Evolutionary conservation across 129 eudicot species (phyloP), one percentile per base, ranked within the genome.

Genomic region (Chrysanthemum seticuspe): DNA sequence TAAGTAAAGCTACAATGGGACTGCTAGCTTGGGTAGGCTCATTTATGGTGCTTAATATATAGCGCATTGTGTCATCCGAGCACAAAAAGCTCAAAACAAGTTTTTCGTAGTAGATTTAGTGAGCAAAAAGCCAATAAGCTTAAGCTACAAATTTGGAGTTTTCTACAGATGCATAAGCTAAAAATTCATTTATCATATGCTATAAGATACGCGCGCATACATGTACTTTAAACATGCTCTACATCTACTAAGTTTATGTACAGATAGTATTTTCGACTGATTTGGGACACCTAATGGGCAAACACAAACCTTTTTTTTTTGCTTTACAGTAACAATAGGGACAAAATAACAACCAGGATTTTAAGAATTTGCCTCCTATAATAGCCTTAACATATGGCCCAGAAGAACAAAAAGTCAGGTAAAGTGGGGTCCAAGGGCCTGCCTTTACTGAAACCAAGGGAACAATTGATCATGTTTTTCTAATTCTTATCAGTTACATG

Each of bases 371-470:
- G 85, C 65, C 73, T 44, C 74, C 74, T 40, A 9, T 57, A 67
- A 10, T 45, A 36, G 64, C 61, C 66, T 12, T 60, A 67, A 48
- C 25, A 53, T 71, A 62, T 58, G 65, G 56, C 68, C 66, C 72
- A 79, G 56, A 51, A 73, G 79, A 61, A 60, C 60, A 53, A 77
- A 67, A 45, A 56, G 73, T 31, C 52, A 64, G 80, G 73, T 25
- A 68, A 79, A 80, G 76, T 62, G 70, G 63, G 45, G 18, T 66
- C 48, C 27, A 56, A 19, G 67, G 72, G 78, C 70, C 77, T 67
- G 73, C 71, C 72, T 73, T 80, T 87, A 78, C 97, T 78, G 86
- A 91, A 83, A 88, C 72, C 90, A 79, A 84, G 84, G 91, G 69
- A 66, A 77, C 65, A 54, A 73, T 57, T 55, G 61, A 56, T 83